These are phyloP conservation scores for Colletotrichum scovillei DNA, from an alignment of 2,329 filamentous ascomycete genomes.

Conservation along the genomic window DNA sequence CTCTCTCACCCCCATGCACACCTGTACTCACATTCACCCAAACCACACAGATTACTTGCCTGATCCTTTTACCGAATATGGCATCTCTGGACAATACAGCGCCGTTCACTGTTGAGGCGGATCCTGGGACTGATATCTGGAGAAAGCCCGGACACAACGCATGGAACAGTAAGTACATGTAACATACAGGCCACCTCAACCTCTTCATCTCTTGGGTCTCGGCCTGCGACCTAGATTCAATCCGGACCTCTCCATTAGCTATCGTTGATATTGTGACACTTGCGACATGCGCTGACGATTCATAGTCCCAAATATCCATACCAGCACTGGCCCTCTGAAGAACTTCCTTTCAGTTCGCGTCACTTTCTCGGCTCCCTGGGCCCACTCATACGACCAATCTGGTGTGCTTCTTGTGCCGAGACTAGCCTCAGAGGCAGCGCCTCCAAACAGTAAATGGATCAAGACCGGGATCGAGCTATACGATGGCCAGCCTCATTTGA, in stretches of 20 bases:
- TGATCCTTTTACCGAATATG: not conserved
- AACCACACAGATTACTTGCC: not conserved
- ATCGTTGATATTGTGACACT: not conserved
- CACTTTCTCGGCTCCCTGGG: slow-evolving; percentile 71
- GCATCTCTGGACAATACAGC: not conserved
- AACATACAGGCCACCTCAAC: not conserved
- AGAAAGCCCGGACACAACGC: slow-evolving; percentile 69
- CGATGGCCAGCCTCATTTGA: slow-evolving; percentile 70
- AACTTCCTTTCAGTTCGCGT: slow-evolving; percentile 71
- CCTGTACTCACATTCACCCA: not conserved
- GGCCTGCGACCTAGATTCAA: not conserved
- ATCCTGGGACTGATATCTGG: slow-evolving; percentile 79
- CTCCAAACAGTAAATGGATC: slow-evolving; percentile 72
- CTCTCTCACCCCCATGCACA: not conserved
- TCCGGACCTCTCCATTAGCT: not conserved
- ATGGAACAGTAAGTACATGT: slow-evolving; percentile 65
- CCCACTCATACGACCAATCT: slow-evolving; percentile 50
- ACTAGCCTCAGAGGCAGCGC: slow-evolving; percentile 42
- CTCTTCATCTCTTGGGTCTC: not conserved
- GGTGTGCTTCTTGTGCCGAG: slow-evolving; percentile 51
- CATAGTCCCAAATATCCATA: slow-evolving; percentile 42
- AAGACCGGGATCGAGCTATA: slow-evolving; percentile 84
- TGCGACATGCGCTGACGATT: slow-evolving; percentile 29
- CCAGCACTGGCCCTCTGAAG: slow-evolving; percentile 57
- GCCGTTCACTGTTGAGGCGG: slow-evolving; percentile 64